phyloP scores from a whole-genome alignment of 345 rosid genomes.

The Turritis glabra region DNA sequence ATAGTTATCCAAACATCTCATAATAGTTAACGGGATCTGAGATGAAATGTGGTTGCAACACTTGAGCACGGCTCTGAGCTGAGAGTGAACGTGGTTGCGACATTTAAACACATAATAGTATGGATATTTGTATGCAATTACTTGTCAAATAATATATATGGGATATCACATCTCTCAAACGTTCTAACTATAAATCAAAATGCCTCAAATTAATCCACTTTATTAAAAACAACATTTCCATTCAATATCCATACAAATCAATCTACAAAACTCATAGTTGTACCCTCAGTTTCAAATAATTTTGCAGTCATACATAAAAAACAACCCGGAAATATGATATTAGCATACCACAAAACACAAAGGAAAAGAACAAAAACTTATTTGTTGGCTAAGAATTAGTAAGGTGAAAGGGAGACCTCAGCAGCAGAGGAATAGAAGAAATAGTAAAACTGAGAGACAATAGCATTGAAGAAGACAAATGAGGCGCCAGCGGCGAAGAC shows the following conservation, averaged over 20 bases:
- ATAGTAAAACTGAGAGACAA: slow-evolving; percentile 79
- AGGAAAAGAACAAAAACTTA: background rate
- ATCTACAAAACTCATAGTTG: slow-evolving; percentile 24
- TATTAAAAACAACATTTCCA: slow-evolving; percentile 4
- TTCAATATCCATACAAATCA: slow-evolving; percentile 7
- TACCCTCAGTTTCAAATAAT: slow-evolving; percentile 8
- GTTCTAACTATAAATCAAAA: background rate
- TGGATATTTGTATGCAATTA: too few species aligned
- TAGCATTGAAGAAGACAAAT: slow-evolving; percentile 68
- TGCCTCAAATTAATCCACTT: background rate
- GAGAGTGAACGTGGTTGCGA: too few species aligned
- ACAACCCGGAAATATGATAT: slow-evolving; percentile 7
- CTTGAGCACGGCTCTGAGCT: too few species aligned
- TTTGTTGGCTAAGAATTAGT: slow-evolving; percentile 11
- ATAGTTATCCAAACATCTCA: too few species aligned
- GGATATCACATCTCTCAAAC: background rate
- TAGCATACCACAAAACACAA: slow-evolving; percentile 19
- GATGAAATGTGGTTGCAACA: too few species aligned
- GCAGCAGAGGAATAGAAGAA: slow-evolving; percentile 67
- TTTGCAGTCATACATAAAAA: slow-evolving; percentile 2
- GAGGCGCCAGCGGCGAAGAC: slow-evolving; percentile 95
- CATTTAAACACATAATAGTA: too few species aligned
- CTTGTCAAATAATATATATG: too few species aligned
- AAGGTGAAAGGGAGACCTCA: slow-evolving; percentile 41
- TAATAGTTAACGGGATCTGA: too few species aligned